Base-by-base conservation (phyloP, 768 basidiomycete species). In the Termitomyces bulborhizus region DNA sequence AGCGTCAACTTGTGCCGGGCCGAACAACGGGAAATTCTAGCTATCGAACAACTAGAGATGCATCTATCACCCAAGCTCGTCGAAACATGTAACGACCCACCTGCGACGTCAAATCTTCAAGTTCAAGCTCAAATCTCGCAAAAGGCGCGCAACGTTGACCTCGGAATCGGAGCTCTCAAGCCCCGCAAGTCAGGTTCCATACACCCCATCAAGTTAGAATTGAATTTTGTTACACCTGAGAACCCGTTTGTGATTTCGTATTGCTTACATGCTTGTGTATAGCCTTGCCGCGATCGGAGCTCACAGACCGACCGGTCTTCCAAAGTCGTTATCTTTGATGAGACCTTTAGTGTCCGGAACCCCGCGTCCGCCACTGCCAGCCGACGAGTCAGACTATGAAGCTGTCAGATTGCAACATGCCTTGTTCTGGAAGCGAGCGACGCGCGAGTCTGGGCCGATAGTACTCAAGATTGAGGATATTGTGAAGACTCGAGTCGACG, bases 381-480 rank as follows among this genome's bases (percentile, higher is more conserved):
- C 31, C 13, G n/a, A 34, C n/a, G 27, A 51, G 9, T n/a, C n/a
- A 27, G 44, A 16, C 6, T 51, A 39, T 18, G 39, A 51, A 29
- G 16, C 26, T 27, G 29, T 41, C 18, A 41, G 16, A 6, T 12
- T 42, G 8, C 49, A 52, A 8, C 24, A 49, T 0, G 26, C 32
- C 11, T n/a, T 6, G 15, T 58, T 63, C 48, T 63, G 63, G 63
- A 52, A 47, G 3, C 52, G 51, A 24, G 42, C 54, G 41, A 27
- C 55, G 58, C 11, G 45, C 50, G 26, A 42, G 46, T 55, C 44
- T 47, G 59, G 54, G 4, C 51, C 57, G 12, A 24, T 63, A 6
- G 44, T 53, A 1, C 21, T 61, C 1, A 42, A 46, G 16, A 55
- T 63, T 6, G 12, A n/a, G 4, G 60, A 60, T n/a, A 26, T 59